These are phyloP conservation scores for Neurospora sp. DNA, from an alignment of 495 filamentous ascomycete genomes.

Conservation along the genomic window DNA sequence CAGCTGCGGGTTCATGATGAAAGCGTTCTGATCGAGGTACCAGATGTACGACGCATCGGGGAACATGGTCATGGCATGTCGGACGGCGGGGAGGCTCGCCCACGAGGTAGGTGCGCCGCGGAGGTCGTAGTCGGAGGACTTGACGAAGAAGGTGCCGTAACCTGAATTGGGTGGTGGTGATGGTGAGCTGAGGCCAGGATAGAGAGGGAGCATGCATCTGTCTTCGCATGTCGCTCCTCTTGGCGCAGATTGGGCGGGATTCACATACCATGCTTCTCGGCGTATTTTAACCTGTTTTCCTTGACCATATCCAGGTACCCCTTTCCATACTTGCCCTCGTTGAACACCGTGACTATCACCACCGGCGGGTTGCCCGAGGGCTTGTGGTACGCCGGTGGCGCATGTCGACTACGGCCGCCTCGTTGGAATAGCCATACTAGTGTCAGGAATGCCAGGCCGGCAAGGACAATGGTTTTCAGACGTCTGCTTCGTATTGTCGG, in stretches of 20 bases:
- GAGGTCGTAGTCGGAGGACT: constrained; percentile 65
- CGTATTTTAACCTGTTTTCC: constrained; percentile 79
- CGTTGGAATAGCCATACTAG: constrained; percentile 55
- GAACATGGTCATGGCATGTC: constrained; percentile 75
- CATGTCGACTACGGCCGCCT: constrained; percentile 26
- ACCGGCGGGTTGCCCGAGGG: constrained; percentile 60
- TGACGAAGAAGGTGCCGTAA: constrained; percentile 77
- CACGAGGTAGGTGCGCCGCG: constrained; percentile 56
- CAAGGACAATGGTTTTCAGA: constrained; percentile 49
- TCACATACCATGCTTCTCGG: constrained; percentile 72
- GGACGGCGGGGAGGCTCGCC: constrained; percentile 72
- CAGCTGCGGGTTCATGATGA: constrained; percentile 76
- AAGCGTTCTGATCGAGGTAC: constrained; percentile 68
- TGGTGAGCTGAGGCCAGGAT: not conserved
- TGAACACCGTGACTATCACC: constrained; percentile 81
- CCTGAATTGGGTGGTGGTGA: constrained; percentile 37
- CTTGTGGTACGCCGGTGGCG: constrained; percentile 9
- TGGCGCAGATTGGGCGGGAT: not conserved
- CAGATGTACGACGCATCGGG: constrained; percentile 72
- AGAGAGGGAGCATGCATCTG: not conserved
- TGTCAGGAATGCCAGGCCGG: constrained; percentile 44
- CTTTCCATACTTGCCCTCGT: constrained; percentile 49
- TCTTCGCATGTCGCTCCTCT: not conserved
- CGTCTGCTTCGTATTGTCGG: constrained; percentile 55
- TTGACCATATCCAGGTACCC: constrained; percentile 59